phyloP scores from a whole-genome alignment of 352 stramenopile genomes.

The Phytophthora meadii region DNA sequence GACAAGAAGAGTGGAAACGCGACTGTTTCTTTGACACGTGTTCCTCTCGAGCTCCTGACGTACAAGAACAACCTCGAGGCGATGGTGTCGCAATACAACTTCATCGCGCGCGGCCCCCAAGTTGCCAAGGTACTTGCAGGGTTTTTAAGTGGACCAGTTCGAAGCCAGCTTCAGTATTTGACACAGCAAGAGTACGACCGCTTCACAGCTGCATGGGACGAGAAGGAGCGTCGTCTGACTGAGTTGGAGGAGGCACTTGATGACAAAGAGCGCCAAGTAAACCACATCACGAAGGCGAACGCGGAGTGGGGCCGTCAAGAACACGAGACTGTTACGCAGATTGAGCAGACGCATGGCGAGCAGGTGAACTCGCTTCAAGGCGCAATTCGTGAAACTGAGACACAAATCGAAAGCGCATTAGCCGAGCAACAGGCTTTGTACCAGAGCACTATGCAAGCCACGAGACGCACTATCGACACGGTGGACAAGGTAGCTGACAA shows the following conservation, averaged over 20 bases:
- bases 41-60: conserved; percentile 73
- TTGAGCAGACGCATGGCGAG: conserved; percentile 52
- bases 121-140: conserved; percentile 55
- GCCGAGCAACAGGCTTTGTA: conserved; percentile 72
- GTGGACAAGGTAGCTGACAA: conserved; percentile 75
- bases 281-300: conserved; percentile 54
- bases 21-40: conserved; percentile 35
- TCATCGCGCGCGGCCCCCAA: conserved; percentile 66
- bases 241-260: conserved; percentile 59
- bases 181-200: conserved; percentile 67
- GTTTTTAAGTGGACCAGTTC: conserved; percentile 66
- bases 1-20: conserved; percentile 39
- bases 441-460: conserved; percentile 81
- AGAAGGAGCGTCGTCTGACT: conserved; percentile 53
- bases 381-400: conserved; percentile 46
- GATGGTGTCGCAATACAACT: conserved; percentile 83
- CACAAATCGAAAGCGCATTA: conserved; percentile 57
- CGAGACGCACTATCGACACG: conserved; percentile 77
- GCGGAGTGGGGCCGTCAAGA: conserved; percentile 62
- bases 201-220: conserved; percentile 59
- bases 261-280: conserved; percentile 54
- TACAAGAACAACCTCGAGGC: conserved; percentile 85
- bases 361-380: conserved; percentile 47
- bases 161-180: conserved; percentile 52
- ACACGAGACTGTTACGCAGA: conserved; percentile 48